Conservation (phyloP, 345 rosid genomes). For the Brassica nigra region DNA sequence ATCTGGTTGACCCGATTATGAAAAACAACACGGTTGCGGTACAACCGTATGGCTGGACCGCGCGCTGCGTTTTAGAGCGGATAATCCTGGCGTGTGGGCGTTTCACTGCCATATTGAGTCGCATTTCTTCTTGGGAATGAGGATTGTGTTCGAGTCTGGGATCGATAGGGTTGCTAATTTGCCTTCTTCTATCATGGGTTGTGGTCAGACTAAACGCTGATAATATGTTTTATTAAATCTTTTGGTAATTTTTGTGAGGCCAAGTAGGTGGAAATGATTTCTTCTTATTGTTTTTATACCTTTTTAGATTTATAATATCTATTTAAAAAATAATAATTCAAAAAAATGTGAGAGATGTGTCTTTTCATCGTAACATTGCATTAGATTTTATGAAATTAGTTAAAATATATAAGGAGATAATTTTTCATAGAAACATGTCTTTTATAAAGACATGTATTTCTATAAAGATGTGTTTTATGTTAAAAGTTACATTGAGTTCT, state of each 20-base stretch:
- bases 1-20: conserved; percentile 66
- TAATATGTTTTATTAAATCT: background rate
- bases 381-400: too few species aligned
- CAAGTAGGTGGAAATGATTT: background rate
- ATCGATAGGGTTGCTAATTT: conserved; percentile 47
- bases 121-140: conserved; percentile 76
- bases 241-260: background rate
- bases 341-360: background rate
- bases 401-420: too few species aligned
- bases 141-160: conserved; percentile 62
- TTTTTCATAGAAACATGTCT: too few species aligned
- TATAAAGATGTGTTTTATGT: too few species aligned
- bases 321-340: too few species aligned
- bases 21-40: conserved; percentile 77
- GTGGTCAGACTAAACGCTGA: conserved; percentile 43
- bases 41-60: conserved; percentile 75
- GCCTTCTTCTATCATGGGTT: conserved; percentile 68
- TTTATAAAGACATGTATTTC: too few species aligned
- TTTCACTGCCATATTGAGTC: conserved; percentile 83
- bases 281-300: background rate
- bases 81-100: conserved; percentile 74
- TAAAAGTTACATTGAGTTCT: too few species aligned
- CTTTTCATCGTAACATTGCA: too few species aligned
- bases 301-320: background rate
- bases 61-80: conserved; percentile 62